phyloP scores from a whole-genome alignment of 2,329 filamentous ascomycete genomes.

The Fusarium cyanostomum region DNA sequence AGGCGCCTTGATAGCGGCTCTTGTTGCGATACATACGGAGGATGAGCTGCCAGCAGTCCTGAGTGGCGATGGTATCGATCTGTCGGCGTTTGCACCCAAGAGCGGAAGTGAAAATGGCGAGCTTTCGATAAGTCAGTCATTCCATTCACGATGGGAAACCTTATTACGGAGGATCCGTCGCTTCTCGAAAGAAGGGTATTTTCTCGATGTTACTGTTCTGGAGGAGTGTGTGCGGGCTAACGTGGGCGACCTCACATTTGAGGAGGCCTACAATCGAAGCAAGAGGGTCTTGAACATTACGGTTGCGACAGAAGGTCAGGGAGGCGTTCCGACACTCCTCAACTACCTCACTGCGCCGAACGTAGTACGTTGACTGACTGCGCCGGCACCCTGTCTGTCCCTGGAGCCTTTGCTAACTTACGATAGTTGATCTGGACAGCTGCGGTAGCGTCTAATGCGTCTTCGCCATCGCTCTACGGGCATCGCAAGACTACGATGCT shows the following conservation, averaged over 20 bases:
- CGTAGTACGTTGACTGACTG: constrained; percentile 69
- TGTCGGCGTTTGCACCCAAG: constrained; percentile 75
- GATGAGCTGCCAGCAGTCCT: constrained; percentile 83
- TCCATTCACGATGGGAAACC: constrained; percentile 63
- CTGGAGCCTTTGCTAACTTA: constrained; percentile 15
- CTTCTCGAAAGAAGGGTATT: constrained; percentile 80
- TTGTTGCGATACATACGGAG: constrained; percentile 88
- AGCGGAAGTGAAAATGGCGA: constrained; percentile 45
- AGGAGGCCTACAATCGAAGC: constrained; percentile 87
- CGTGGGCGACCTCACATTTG: constrained; percentile 89
- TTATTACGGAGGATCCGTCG: constrained; percentile 72
- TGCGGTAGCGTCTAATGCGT: constrained; percentile 78
- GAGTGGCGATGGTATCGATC: constrained; percentile 81
- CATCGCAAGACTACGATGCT: constrained; percentile 72
- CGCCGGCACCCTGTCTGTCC: background rate
- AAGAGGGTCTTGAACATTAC: constrained; percentile 93
- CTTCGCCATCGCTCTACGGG: constrained; percentile 71
- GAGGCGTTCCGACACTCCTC: constrained; percentile 82
- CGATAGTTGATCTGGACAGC: constrained; percentile 80
- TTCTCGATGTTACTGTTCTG: constrained; percentile 82
- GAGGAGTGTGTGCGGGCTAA: constrained; percentile 87
- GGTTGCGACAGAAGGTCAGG: constrained; percentile 77
- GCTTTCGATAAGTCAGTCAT: constrained; percentile 49
- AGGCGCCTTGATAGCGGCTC: constrained; percentile 86
- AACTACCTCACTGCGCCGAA: constrained; percentile 95